Conservation (phyloP, 2,329 filamentous ascomycete species). For the Cladosporium sp. region DNA sequence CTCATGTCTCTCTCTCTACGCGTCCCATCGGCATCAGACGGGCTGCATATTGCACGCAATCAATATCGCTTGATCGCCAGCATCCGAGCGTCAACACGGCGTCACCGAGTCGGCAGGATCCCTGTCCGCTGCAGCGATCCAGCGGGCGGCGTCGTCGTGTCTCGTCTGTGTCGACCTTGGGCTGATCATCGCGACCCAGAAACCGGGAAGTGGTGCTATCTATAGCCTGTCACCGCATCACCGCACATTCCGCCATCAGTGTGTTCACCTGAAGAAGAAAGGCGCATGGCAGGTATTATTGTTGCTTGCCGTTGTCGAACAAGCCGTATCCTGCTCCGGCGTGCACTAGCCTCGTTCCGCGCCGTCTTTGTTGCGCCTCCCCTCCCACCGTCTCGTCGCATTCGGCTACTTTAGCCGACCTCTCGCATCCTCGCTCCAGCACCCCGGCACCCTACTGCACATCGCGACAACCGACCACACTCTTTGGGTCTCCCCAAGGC, state of each 20-base stretch:
- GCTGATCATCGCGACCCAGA: not conserved
- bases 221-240: conserved; percentile 9
- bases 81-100: conserved; percentile 6
- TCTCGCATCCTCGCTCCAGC: not conserved
- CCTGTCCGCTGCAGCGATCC: conserved; percentile 3
- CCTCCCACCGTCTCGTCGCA: not conserved
- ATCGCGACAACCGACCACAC: not conserved
- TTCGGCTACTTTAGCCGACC: conserved; percentile 14
- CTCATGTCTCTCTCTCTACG: not conserved
- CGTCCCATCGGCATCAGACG: not conserved
- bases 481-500: not conserved
- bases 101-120: conserved; percentile 9
- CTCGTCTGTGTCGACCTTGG: not conserved
- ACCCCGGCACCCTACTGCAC: conserved; percentile 10
- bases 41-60: not conserved
- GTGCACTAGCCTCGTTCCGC: not conserved
- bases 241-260: not conserved
- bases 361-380: conserved; percentile 13
- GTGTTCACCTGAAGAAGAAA: not conserved
- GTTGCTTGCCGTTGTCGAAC: not conserved
- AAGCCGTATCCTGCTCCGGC: not conserved
- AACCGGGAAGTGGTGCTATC: conserved; percentile 7
- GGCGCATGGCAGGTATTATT: not conserved
- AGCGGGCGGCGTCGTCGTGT: conserved; percentile 3
- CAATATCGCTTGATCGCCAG: conserved; percentile 3